Base-by-base conservation (phyloP, 83 land plant genomes). In the Picea abies region DNA sequence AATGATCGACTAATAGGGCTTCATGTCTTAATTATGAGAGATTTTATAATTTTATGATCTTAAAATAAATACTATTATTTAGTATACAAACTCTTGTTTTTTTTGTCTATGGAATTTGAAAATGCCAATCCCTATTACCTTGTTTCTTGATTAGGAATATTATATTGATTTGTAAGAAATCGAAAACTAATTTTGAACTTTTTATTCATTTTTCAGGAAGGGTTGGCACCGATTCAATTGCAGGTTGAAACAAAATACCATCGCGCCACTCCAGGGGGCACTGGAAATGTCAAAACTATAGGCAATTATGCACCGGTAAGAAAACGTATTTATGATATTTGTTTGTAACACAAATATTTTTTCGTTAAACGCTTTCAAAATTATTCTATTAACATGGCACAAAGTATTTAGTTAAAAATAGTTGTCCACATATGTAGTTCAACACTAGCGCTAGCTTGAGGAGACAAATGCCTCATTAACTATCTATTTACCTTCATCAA, bases 241-340 rank as follows among this genome's bases (percentile, higher is more conserved):
- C 78, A 91, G 60, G 92, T 94, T 62, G 97, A 93, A 76, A 87
- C 84, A 60, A 84, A 85, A 35, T 83, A 85, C 78, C 92, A 90
- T 80, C 91, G 97, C 26, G 94, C 96, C 44, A 84, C 88, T 26
- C 94, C 92, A 63, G 97, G 97, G 79, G 97, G 97, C 32, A 93
- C 96, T 73, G 97, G 97, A 81, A 91, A 91, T 17, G 86, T 92
- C 2, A 94, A 94, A 80, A 84, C 96, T 7, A 88, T 94, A 78
- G 88, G 91, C 49, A 94, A 94, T 76, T 94, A 94, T 88, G 90
- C 94, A 37, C 82, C 94, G 7, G 97, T 94, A 87, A 85, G 93
- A 12, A 12, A 56, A 56, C 58, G 3, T 56, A 12, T 56, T 56
- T 56, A 14, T 56, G 58, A 56, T 56, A 56, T 56, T 56, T 56